These are phyloP conservation scores for Dacryopinax spathularia DNA, from an alignment of 768 basidiomycete species.

Conservation along the genomic window DNA sequence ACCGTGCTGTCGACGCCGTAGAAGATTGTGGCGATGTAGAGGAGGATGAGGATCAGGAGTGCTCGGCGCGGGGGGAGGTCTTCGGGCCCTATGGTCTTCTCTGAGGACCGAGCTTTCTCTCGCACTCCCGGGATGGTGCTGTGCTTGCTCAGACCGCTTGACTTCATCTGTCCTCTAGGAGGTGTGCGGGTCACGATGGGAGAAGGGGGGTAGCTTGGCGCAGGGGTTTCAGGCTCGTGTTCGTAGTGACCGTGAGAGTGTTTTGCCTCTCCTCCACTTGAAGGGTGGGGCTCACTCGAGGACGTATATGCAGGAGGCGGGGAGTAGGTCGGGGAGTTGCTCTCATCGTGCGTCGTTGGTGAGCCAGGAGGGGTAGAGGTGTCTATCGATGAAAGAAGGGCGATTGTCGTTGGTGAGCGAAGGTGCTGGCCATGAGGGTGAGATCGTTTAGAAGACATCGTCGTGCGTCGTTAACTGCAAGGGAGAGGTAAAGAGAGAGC, in stretches of 20 bases:
- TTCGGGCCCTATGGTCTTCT: neutral
- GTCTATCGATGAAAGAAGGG: neutral
- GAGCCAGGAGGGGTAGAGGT: neutral
- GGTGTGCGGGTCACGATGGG: neutral
- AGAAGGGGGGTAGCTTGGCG: neutral
- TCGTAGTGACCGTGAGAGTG: no score
- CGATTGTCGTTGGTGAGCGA: neutral
- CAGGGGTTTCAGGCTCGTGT: neutral
- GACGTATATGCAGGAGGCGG: neutral
- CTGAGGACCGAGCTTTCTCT: neutral
- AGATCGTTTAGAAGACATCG: neutral
- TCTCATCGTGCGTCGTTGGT: neutral
- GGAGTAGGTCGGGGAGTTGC: neutral
- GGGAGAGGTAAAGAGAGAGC: no score
- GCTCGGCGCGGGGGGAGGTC: neutral
- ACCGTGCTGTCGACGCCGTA: conserved; percentile 2
- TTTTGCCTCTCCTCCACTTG: neutral
- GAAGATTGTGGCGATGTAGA: neutral
- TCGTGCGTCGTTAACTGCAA: no score
- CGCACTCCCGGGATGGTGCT: no score
- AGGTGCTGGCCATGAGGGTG: neutral
- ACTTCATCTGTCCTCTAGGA: neutral
- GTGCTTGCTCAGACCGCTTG: neutral
- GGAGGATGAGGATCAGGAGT: neutral
- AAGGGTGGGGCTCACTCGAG: neutral